phyloP scores from a whole-genome alignment of 257 asterid species.

The Galeopsis tetrahit region DNA sequence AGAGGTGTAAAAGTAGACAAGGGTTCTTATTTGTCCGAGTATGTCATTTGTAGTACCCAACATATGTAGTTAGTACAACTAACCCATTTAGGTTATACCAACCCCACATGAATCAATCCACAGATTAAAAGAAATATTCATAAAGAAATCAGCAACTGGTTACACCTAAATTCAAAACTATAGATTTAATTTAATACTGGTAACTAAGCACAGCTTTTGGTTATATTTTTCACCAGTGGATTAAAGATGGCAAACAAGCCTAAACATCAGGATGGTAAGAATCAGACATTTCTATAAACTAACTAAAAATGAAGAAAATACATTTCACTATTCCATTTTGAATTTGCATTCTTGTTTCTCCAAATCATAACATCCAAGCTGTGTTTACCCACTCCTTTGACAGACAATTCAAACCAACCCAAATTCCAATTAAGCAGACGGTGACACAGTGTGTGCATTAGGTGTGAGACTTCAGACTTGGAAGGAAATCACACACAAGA shows the following conservation, averaged over 20 bases:
- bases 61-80: background rate
- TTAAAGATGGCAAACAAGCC: background rate
- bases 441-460: background rate
- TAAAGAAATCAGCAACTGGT: background rate
- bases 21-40: too few species aligned
- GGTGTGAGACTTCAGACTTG: background rate
- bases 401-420: background rate
- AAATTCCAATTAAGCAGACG: conserved; percentile 4
- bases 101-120: background rate
- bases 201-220: background rate
- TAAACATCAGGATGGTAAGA: background rate
- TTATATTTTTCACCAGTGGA: background rate
- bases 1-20: too few species aligned
- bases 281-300: background rate
- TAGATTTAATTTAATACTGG: too few species aligned
- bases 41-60: background rate
- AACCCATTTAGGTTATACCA: background rate
- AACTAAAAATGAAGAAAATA: background rate
- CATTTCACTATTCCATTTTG: background rate
- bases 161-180: conserved; percentile 4
- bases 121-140: background rate
- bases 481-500: background rate
- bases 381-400: background rate
- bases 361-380: background rate
- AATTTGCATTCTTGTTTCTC: background rate